A percentile compares a stretch with the other conserved stretches of the same genome.
phyloP scores from a whole-genome alignment of 768 basidiomycete genomes.

The Termitomyces eurrhizus region DNA sequence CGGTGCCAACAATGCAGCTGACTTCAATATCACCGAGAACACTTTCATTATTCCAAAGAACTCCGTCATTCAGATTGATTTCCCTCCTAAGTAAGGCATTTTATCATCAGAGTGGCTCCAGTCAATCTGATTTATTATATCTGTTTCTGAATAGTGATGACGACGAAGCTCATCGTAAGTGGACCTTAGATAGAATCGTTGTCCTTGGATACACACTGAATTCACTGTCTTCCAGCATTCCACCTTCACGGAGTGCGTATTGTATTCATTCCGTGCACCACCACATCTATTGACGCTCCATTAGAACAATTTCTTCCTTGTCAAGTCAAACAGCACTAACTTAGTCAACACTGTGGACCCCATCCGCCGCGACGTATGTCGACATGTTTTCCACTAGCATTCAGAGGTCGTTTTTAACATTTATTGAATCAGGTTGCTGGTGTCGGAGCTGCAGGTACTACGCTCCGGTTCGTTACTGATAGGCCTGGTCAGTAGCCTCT shows the following conservation, averaged over 20 bases:
- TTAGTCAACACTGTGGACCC: slow-evolving; percentile 43
- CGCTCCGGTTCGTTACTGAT: slow-evolving; percentile 52
- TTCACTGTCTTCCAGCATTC: slow-evolving; percentile 18
- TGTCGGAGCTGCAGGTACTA: slow-evolving; percentile 20
- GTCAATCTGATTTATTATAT: neutral
- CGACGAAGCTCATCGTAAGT: slow-evolving; percentile 27
- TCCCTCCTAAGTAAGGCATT: slow-evolving; percentile 23
- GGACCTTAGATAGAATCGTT: neutral
- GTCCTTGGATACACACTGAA: neutral
- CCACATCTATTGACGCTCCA: neutral
- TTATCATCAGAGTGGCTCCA: neutral
- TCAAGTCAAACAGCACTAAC: slow-evolving; percentile 30
- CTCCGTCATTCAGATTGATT: slow-evolving; percentile 34
- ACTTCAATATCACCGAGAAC: slow-evolving; percentile 30
- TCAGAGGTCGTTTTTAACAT: neutral
- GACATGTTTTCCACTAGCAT: neutral
- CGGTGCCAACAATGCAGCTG: slow-evolving; percentile 24
- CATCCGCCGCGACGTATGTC: slow-evolving; percentile 27
- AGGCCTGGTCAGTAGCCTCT: slow-evolving; percentile 36
- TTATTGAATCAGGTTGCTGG: slow-evolving; percentile 11
- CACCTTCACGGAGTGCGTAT: slow-evolving; percentile 27
- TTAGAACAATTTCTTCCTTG: slow-evolving; percentile 35
- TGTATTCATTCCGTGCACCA: neutral
- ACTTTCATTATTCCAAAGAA: slow-evolving; percentile 36
- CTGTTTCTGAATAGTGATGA: slow-evolving; percentile 15